Base-by-base conservation (phyloP, 805 yeast genomes). In the Candida tibetensis region DNA sequence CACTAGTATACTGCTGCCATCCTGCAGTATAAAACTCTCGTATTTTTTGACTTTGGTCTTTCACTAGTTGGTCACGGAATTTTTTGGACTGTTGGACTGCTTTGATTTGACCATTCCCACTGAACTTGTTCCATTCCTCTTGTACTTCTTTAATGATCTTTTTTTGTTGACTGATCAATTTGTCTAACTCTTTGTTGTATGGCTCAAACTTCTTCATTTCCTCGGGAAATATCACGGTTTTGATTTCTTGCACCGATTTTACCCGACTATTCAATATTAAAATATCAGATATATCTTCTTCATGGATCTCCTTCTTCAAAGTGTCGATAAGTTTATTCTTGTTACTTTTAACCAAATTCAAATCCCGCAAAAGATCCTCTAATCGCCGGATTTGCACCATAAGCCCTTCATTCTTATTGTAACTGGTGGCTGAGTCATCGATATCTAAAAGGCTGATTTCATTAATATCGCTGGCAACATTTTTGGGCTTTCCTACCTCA, bases 241-340 rank as follows among this genome's bases (percentile, higher is more conserved):
- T 72, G 42, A 79, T 69, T 41, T 82, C 89, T 31, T 75, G 70
- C 5, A 77, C 78, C 4, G 78, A 64, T 27, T 72, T 74, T 30
- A 76, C 72, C 43, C 76, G 78, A 43, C 70, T 64, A 54, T 85
- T 82, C 46, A 82, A 66, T 6, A 91, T 75, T 22, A 91, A 68
- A 9, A 82, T 67, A 37, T 82, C 81, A 0, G 95, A 82, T 34
- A 89, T 87, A 55, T 91, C 97, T 61, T 91, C 98, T 10, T 73
- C 70, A 51, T 82, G 93, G 23, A 85, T 80, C 33, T 76, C 75
- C 5, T 68, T 72, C 53, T 88, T 88, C 51, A 91, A 69, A 34
- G 81, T 86, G 2, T 71, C 71, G 25, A 85, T 66, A 2, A 82
- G 71, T 27, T 77, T 69, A 4, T 66, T 57, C 32, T 95, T 77